Evolutionary conservation across 305 asterid species (phyloP), one percentile per base, ranked within the genome.

Genomic region (Solanum aculeatissimum): DNA sequence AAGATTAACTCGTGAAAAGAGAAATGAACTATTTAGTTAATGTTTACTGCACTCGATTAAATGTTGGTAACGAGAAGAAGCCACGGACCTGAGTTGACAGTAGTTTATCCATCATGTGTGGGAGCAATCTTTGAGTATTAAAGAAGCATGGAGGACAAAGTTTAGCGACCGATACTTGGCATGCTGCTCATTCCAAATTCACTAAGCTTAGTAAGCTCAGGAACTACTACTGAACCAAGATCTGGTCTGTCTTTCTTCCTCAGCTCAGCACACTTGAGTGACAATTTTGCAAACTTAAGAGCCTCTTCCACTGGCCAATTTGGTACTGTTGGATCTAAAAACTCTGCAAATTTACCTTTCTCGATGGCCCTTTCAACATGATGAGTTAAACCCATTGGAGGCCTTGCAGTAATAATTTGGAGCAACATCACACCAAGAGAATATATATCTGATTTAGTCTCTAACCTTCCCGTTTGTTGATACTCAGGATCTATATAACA

Each of bases 401-500:
- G 94, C 88, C 93, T 91, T 40, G 95, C 96, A 3, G 97, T 92
- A 82, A 93, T 88, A 49, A 93, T 86, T 80, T 93, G 97, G 38
- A 93, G 90, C 81, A 93, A 72, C 90, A 91, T 85, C 4, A 93
- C 86, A 16, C 96, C 96, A 14, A 93, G 85, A 1, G 97, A 93
- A 75, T 93, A 93, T 70, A 93, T 80, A 83, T 93, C 96, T 0
- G 97, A 93, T 83, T 93, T 93, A 2, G 93, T 91, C 89, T 94
- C 96, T 47, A 92, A 29, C 82, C 87, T 87, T 14, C 97, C 97
- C 0, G 95, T 91, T 45, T 92, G 97, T 63, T 93, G 96, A 86
- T 93, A 92, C 87, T 93, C 96, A 1, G 96, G 97, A 86, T 92
- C 96, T 4, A 93, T 92, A 85, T 92, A 93, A 66, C 94, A 93